A percentile compares a stretch with the other conserved stretches of the same genome.
phyloP scores from a whole-genome alignment of 306 rosid species.

The Bauhinia variegata region DNA sequence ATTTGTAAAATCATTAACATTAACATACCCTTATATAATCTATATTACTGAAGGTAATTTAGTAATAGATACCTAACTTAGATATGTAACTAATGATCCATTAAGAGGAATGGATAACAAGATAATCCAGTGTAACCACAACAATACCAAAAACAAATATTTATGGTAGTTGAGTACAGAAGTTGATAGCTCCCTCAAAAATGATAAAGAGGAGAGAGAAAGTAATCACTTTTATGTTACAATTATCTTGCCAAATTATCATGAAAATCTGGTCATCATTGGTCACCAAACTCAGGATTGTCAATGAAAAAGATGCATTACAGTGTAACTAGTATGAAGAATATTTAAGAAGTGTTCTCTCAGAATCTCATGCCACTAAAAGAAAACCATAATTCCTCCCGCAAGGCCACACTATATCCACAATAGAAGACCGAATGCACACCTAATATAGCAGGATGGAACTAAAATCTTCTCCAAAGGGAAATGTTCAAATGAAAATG shows the following conservation, averaged over 20 bases:
- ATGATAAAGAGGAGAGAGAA: too few relatives aligned
- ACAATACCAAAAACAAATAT: not conserved
- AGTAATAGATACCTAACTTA: not conserved
- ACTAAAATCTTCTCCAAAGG: not conserved
- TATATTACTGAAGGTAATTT: not conserved
- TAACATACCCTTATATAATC: not conserved
- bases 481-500: not conserved
- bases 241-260: too few relatives aligned
- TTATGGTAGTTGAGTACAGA: too few relatives aligned
- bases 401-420: not conserved
- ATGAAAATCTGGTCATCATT: too few relatives aligned
- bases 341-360: not conserved
- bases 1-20: too few relatives aligned
- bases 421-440: constrained; percentile 9
- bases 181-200: not conserved
- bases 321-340: too few relatives aligned
- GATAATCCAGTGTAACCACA: not conserved
- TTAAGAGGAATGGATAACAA: not conserved
- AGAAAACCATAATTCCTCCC: not conserved
- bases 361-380: not conserved
- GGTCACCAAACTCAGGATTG: too few relatives aligned
- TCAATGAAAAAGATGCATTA: too few relatives aligned
- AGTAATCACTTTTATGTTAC: too few relatives aligned
- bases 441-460: not conserved
- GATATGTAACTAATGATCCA: not conserved